These are phyloP conservation scores for Stagonosporopsis cucurbitacearum DNA, from an alignment of 2,329 filamentous ascomycete genomes.

Conservation along the genomic window DNA sequence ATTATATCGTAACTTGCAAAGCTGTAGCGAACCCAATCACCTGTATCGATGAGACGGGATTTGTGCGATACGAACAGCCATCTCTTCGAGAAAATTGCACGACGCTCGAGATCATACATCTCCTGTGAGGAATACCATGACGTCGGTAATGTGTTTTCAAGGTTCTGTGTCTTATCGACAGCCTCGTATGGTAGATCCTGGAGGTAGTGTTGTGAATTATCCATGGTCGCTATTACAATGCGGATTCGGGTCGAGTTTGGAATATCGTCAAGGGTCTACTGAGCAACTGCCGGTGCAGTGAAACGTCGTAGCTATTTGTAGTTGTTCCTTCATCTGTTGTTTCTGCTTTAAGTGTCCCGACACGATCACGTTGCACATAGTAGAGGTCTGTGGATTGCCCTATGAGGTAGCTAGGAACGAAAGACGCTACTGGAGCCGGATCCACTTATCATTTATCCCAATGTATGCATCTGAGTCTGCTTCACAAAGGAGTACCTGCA, in stretches of 20 bases:
- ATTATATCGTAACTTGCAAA: conserved; percentile 14
- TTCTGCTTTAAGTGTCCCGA: not conserved
- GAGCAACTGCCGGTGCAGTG: not conserved
- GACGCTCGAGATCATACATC: conserved; percentile 54
- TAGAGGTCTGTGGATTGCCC: not conserved
- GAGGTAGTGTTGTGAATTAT: not conserved
- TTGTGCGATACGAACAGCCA: conserved; percentile 47
- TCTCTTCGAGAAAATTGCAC: conserved; percentile 52
- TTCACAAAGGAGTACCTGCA: not conserved
- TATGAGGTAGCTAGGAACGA: conserved; percentile 9
- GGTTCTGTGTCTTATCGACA: not conserved
- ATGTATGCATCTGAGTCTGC: not conserved
- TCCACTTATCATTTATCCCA: not conserved
- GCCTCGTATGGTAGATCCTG: not conserved
- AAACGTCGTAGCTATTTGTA: not conserved
- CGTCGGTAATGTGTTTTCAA: conserved; percentile 30
- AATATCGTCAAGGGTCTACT: not conserved
- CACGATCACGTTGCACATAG: not conserved
- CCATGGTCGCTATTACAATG: not conserved
- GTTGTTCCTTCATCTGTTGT: not conserved
- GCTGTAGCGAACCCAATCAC: conserved; percentile 21
- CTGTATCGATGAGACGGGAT: conserved; percentile 25
- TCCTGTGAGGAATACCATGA: conserved; percentile 52
- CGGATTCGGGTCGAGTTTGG: not conserved
- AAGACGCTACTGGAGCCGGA: not conserved